phyloP scores from a whole-genome alignment of 1,284 basidiomycete genomes.

The Abortiporus biennis region DNA sequence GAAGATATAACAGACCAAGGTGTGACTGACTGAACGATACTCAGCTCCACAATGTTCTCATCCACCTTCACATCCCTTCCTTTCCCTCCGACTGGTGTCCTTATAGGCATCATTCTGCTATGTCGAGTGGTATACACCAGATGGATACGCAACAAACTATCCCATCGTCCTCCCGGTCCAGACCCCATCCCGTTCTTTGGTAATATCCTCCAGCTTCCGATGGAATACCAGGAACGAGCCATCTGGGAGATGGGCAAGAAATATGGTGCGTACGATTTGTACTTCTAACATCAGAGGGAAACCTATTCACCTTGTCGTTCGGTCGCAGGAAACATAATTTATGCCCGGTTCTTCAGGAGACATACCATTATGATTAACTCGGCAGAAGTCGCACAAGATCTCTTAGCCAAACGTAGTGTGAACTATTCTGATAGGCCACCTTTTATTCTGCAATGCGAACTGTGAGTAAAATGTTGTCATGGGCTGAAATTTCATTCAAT shows the following conservation, averaged over 20 bases:
- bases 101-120: too few relatives aligned
- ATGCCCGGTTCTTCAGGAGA: slow-evolving; percentile 26
- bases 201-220: slow-evolving; percentile 7
- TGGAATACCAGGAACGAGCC: slow-evolving; percentile 7
- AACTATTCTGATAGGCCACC: slow-evolving; percentile 33
- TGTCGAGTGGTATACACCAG: slow-evolving; percentile 2
- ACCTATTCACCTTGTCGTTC: too few relatives aligned
- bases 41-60: too few relatives aligned
- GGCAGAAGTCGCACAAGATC: slow-evolving; percentile 26
- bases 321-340: slow-evolving; percentile 28
- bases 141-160: slow-evolving; percentile 6
- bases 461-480: slow-evolving; percentile 16
- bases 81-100: too few relatives aligned
- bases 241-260: slow-evolving; percentile 5
- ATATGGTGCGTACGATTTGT: slow-evolving; percentile 1
- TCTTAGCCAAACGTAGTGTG: slow-evolving; percentile 35
- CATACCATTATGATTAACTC: slow-evolving; percentile 33
- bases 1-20: too few relatives aligned
- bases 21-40: too few relatives aligned
- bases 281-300: neutral
- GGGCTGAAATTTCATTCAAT: too few relatives aligned
- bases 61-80: too few relatives aligned
- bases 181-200: slow-evolving; percentile 6
- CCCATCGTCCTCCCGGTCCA: slow-evolving; percentile 3
- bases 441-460: slow-evolving; percentile 20